Percentiles rank a stretch among this genome's conserved stretches.
phyloP scores from a whole-genome alignment of 129 eudicot species.

The Calendula officinalis region DNA sequence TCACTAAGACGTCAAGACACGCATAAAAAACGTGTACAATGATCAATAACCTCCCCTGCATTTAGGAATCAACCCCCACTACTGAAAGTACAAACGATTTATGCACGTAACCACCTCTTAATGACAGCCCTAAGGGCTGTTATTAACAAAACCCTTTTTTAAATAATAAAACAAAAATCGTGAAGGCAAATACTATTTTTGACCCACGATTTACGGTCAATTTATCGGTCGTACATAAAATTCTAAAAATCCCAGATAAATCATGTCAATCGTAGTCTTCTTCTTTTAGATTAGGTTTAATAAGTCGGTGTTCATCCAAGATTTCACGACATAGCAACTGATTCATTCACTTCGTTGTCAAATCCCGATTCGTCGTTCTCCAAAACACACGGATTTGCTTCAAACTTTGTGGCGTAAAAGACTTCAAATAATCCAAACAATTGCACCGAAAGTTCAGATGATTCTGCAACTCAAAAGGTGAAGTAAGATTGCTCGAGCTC shows the following conservation, averaged over 20 bases:
- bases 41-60: too few species aligned
- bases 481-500: slow-evolving; percentile 13
- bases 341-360: not conserved
- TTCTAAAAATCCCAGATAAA: slow-evolving; percentile 3
- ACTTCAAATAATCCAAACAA: not conserved
- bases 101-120: too few species aligned
- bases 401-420: not conserved
- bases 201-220: slow-evolving; percentile 12
- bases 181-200: slow-evolving; percentile 12
- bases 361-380: not conserved
- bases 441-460: not conserved
- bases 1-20: too few species aligned
- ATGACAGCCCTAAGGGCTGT: too few species aligned
- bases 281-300: slow-evolving; percentile 24
- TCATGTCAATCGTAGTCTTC: slow-evolving; percentile 1
- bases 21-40: too few species aligned
- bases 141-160: too few species aligned
- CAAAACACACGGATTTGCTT: slow-evolving; percentile 2
- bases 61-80: too few species aligned
- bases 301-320: slow-evolving; percentile 20
- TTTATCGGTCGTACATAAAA: slow-evolving; percentile 2
- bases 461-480: not conserved
- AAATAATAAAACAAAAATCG: not conserved
- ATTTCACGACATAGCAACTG: slow-evolving; percentile 3
- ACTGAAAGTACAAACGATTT: too few species aligned